Percentiles rank a stretch among this genome's conserved stretches.
Evolutionary conservation across 768 basidiomycete genomes (phyloP).

Genomic region (Boletus pseudopeckii): DNA sequence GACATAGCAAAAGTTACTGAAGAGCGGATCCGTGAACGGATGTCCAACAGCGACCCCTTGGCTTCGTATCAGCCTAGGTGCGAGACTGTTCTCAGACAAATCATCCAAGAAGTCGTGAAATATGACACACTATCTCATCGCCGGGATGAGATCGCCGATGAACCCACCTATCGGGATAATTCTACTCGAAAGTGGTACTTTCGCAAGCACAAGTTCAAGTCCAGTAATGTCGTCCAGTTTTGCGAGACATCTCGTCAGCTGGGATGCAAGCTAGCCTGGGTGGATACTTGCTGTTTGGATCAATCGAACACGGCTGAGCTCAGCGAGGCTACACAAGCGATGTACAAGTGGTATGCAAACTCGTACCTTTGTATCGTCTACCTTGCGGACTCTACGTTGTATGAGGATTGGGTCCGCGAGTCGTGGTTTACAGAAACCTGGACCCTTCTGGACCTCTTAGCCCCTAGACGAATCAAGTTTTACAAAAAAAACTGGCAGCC

Average conservation of each 20-base stretch:
- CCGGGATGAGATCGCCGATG: conserved; percentile 1
- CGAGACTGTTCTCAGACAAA: not conserved
- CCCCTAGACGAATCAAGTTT: conserved; percentile 18
- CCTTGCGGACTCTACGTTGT: conserved; percentile 2
- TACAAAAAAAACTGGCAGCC: conserved; percentile 13
- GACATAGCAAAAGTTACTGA: conserved; percentile 4
- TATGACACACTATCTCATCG: conserved; percentile 17
- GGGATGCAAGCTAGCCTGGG: conserved; percentile 6
- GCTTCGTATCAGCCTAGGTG: conserved; percentile 1
- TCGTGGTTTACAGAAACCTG: conserved; percentile 15
- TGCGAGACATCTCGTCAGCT: not conserved
- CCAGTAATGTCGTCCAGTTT: not conserved
- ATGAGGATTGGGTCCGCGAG: not conserved
- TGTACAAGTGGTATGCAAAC: conserved; percentile 25
- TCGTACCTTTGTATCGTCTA: conserved; percentile 19
- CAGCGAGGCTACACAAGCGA: conserved; percentile 16
- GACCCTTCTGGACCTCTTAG: conserved; percentile 15
- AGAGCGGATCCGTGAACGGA: not conserved
- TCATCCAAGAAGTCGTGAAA: conserved; percentile 10
- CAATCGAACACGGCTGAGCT: conserved; percentile 13
- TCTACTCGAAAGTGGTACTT: not conserved
- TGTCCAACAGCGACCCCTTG: not conserved
- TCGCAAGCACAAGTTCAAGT: not conserved
- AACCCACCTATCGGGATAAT: conserved; percentile 11
- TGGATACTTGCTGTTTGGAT: conserved; percentile 23